Base-by-base conservation (phyloP, 2,329 filamentous ascomycete species). In the Penicillium fuscoglaucum region DNA sequence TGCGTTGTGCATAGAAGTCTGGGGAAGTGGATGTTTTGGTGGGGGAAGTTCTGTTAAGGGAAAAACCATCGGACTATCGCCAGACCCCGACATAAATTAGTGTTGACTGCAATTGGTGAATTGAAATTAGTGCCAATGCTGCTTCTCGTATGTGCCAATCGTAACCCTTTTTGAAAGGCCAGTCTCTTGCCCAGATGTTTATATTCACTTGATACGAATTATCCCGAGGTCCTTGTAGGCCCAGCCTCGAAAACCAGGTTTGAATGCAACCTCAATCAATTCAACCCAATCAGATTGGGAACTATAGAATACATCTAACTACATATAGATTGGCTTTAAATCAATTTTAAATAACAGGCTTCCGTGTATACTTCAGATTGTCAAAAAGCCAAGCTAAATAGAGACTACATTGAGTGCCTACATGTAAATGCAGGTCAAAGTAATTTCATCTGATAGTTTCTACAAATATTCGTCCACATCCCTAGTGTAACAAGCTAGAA, bases 381-480 rank as follows among this genome's bases (percentile, higher is more conserved):
- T 19, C n/a, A 17, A 33, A 21, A 33, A 15, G 13, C 12, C 15
- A 24, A n/a, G n/a, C n/a, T 15, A 33, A 21, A 21, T 44, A 10
- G 6, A 24, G 26, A 46, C 12, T 47, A 31, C 39, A 13, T 15
- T 51, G 35, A 24, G 6, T 15, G 24, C 13, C 26, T 12, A n/a
- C 15, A 35, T 35, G 17, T 46, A 19, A 15, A 19, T 26, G 24
- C 24, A 24, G 26, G 26, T 12, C 10, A n/a, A n/a, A 35, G 6
- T 28, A 8, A 37, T n/a, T 44, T 26, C 40, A 21, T 46, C 19
- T 13, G 29, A 37, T 37, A 28, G 67, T 69, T 67, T 70, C 56
- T 63, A 63, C 59, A 60, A 24, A 37, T 55, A 63, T 61, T 68
- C 64, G 53, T 68, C 69, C 65, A 69, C 51, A 65, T 63, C 45